phyloP scores from a whole-genome alignment of 768 basidiomycete genomes.

The Lentinula raphanica region DNA sequence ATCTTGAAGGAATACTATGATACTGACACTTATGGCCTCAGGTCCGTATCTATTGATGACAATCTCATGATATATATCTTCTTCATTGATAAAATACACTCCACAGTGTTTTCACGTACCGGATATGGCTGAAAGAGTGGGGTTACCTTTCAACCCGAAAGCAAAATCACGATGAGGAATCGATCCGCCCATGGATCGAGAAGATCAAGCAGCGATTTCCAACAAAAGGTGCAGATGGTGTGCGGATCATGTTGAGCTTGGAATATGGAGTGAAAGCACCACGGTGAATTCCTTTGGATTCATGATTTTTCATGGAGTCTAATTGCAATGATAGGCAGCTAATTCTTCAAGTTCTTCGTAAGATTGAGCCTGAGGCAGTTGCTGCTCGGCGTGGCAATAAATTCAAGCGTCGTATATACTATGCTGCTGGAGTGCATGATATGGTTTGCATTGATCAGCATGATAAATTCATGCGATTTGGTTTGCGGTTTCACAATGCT shows the following conservation, averaged over 20 bases:
- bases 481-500: constrained; percentile 17
- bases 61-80: too few species aligned
- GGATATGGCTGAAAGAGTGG: not conserved
- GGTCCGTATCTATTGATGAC: not conserved
- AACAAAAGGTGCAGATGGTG: not conserved
- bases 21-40: not conserved
- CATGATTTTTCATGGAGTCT: too few species aligned
- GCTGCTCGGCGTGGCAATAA: not conserved
- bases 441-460: constrained; percentile 22
- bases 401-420: constrained; percentile 15
- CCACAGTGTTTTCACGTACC: not conserved
- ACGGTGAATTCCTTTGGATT: not conserved
- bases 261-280: not conserved
- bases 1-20: constrained; percentile 3
- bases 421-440: constrained; percentile 23
- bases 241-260: not conserved
- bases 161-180: not conserved
- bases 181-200: not conserved
- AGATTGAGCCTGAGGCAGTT: constrained; percentile 7
- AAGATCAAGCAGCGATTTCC: not conserved
- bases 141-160: not conserved
- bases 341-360: not conserved
- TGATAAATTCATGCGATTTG: constrained; percentile 24
- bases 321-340: too few species aligned
- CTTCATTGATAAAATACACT: not conserved